phyloP scores from a whole-genome alignment of 2,329 filamentous ascomycete genomes.

The Arthrobotrys sinensis region DNA sequence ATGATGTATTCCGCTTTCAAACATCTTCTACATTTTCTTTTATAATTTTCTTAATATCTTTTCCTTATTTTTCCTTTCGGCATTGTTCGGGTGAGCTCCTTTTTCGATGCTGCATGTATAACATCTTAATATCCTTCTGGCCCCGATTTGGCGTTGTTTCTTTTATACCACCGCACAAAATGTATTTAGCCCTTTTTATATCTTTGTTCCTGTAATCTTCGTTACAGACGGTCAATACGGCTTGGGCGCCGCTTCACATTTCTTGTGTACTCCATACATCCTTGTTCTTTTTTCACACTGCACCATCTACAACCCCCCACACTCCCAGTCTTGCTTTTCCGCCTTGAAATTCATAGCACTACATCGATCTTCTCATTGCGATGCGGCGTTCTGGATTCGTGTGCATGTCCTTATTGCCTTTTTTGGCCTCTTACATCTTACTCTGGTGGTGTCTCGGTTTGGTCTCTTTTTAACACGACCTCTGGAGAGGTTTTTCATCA shows the following conservation, averaged over 20 bases:
- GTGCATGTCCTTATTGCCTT: slow-evolving; percentile 27
- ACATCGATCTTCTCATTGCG: slow-evolving; percentile 38
- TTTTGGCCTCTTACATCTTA: slow-evolving; percentile 9
- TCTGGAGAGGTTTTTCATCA: slow-evolving; percentile 19
- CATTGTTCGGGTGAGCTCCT: slow-evolving; percentile 40
- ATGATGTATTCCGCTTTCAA: slow-evolving; percentile 52
- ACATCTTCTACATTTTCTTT: slow-evolving; percentile 10
- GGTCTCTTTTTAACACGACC: slow-evolving; percentile 11
- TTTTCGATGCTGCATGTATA: slow-evolving; percentile 36
- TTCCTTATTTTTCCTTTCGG: slow-evolving; percentile 32
- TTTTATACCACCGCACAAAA: slow-evolving; percentile 39
- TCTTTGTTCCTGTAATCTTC: slow-evolving; percentile 4
- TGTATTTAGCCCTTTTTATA: slow-evolving; percentile 43
- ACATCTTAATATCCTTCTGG: slow-evolving; percentile 52
- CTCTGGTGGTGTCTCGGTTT: slow-evolving; percentile 18
- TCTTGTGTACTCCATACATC: slow-evolving; percentile 34
- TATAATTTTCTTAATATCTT: slow-evolving; percentile 28
- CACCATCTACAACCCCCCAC: neutral
- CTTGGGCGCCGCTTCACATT: slow-evolving; percentile 18
- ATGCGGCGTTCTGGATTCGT: slow-evolving; percentile 58
- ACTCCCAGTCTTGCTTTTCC: slow-evolving; percentile 14
- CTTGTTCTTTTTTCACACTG: slow-evolving; percentile 15
- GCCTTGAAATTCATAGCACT: slow-evolving; percentile 17
- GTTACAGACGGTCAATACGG: slow-evolving; percentile 2
- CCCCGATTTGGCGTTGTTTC: slow-evolving; percentile 4